Percentiles rank a stretch among this genome's conserved stretches.
These are phyloP conservation scores for Hansenula anomala DNA, from an alignment of 1,139 yeast genomes.

Conservation along the genomic window DNA sequence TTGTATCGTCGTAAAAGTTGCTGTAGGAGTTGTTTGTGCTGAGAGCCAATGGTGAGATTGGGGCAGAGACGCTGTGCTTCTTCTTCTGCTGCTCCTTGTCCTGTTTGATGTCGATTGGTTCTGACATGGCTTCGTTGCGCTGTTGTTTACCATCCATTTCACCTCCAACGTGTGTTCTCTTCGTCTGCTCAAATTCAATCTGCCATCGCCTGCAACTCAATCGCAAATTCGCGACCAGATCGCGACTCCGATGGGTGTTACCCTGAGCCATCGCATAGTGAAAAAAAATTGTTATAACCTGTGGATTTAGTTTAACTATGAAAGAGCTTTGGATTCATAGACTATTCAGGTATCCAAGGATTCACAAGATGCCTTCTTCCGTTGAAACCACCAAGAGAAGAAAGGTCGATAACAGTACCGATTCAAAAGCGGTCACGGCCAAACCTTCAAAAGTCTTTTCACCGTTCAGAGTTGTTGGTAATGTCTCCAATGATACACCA, in stretches of 20 bases:
- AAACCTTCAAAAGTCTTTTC: conserved; percentile 43
- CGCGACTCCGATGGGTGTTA: no score
- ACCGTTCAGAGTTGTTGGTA: conserved; percentile 59
- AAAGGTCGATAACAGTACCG: conserved; percentile 15
- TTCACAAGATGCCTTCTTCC: conserved; percentile 1
- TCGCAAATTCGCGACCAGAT: not conserved
- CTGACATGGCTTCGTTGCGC: no score
- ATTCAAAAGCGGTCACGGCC: no score
- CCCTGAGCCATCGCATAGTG: not conserved
- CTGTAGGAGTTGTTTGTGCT: conserved; percentile 12
- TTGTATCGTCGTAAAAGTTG: conserved; percentile 24
- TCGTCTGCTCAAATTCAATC: no score
- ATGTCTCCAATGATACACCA: conserved; percentile 74
- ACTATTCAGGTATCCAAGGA: not conserved
- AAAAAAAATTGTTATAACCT: not conserved
- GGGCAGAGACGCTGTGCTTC: conserved; percentile 2
- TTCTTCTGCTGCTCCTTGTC: conserved; percentile 1
- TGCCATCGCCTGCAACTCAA: no score
- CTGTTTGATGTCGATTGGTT: conserved; percentile 16
- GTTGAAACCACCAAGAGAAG: conserved; percentile 24
- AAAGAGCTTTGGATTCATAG: no score
- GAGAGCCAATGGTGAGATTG: conserved; percentile 28
- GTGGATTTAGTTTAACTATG: no score
- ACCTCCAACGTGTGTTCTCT: no score
- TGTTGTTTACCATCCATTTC: no score